Base-by-base conservation (phyloP, 1,284 basidiomycete species). In the Leccinum subrobustum region DNA sequence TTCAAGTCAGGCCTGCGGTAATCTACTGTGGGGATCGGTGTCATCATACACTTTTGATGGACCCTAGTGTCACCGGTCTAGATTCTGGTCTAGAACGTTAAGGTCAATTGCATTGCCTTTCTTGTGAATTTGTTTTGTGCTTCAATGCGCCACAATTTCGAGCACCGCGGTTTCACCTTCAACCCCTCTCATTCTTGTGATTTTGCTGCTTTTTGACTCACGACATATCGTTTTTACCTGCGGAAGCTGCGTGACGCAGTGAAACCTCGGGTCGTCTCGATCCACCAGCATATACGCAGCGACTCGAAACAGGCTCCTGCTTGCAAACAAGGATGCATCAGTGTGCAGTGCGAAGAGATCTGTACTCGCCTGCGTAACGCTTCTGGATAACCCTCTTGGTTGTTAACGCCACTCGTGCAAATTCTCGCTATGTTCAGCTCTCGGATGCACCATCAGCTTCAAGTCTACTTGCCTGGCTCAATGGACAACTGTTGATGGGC, bases 321-420 rank as follows among this genome's bases (percentile, higher is more conserved):
- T n/a, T 29, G 47, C 27, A 51, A 25, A 9, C 4, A 23, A 29
- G 53, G 23, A 54, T 3, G 7, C 27, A 3, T 6, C 18, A 33
- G 20, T 3, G n/a, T 11, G 3, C 7, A 59, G 14, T 42, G 29
- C 23, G 1, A 37, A 50, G 44, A 56, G 1, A 39, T 14, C 1
- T 50, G 18, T 62, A 59, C 67, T 67, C 18, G 54, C 60, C 60
- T 67, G 9, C 29, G 37, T 25, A 51, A 16, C 16, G 18, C 39
- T 50, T 18, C 35, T n/a, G 2, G n/a, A 3, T 3, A 11, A 5
- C 5, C 11, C n/a, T 14, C n/a, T 16, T 48, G 48, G 16, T 52
- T 11, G 51, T 8, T 5, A 37, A 57, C 35, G 44, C 67, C 65
- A 69, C 63, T 51, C 31, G 16, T 0, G 4, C 53, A 52, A n/a